Evolutionary conservation across 345 rosid genomes (phyloP).

Genomic region (Eucalyptus globulus): DNA sequence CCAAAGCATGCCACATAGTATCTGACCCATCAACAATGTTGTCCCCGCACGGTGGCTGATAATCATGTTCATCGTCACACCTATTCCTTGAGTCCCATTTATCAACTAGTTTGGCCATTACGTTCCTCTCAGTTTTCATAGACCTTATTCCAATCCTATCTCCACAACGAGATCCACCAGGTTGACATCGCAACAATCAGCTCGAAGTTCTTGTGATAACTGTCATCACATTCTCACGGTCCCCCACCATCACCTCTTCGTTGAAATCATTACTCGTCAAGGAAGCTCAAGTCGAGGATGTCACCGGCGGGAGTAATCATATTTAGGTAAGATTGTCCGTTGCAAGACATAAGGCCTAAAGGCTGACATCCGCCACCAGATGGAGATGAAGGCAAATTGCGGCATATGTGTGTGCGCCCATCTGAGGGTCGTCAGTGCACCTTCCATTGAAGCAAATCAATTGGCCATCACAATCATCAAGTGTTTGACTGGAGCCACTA

Average conservation of each 20-base stretch:
- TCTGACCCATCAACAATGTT: background rate
- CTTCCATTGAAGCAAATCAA: background rate
- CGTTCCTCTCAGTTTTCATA: background rate
- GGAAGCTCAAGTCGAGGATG: too few species aligned
- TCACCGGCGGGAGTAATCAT: too few species aligned
- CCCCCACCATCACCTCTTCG: too few species aligned
- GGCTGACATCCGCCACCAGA: background rate
- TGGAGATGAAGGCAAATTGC: background rate
- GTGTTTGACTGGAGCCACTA: background rate
- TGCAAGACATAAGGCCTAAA: background rate
- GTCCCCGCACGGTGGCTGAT: background rate
- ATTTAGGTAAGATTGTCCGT: background rate
- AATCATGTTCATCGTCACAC: background rate
- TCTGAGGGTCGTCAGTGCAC: background rate
- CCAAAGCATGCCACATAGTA: background rate
- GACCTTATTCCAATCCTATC: too few species aligned
- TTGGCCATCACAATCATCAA: background rate
- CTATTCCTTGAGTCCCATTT: background rate
- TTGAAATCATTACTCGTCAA: too few species aligned
- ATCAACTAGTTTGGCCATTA: background rate
- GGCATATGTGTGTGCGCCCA: background rate
- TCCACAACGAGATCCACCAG: background rate
- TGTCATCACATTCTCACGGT: too few species aligned
- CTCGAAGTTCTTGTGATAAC: too few species aligned
- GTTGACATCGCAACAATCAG: too few species aligned